Evolutionary conservation across 352 stramenopile genomes (phyloP).

Genomic region (Pythium aquatile): DNA sequence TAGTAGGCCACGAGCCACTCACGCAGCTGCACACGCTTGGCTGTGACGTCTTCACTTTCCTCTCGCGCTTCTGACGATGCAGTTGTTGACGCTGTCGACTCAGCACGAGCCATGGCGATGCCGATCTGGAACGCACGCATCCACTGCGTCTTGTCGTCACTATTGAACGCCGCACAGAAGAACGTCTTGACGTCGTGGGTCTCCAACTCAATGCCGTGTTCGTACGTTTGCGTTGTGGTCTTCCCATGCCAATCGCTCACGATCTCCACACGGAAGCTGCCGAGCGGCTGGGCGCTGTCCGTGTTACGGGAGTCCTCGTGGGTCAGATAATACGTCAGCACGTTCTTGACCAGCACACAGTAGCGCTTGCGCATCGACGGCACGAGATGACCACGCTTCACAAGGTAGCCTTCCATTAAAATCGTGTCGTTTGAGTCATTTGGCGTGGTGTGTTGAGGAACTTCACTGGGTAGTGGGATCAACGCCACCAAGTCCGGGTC

Average conservation of each 20-base stretch:
- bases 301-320: slow-evolving; percentile 63
- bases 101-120: slow-evolving; percentile 33
- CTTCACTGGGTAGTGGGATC: slow-evolving; percentile 7
- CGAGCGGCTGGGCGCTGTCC: slow-evolving; percentile 22
- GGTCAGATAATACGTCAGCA: slow-evolving; percentile 64
- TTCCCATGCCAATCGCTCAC: slow-evolving; percentile 74
- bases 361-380: slow-evolving; percentile 79
- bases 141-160: slow-evolving; percentile 62
- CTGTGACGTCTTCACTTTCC: slow-evolving; percentile 11
- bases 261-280: slow-evolving; percentile 45
- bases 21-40: slow-evolving; percentile 23
- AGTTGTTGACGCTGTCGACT: slow-evolving; percentile 7
- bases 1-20: slow-evolving; percentile 34
- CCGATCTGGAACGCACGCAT: slow-evolving; percentile 56
- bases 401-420: slow-evolving; percentile 74
- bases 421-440: slow-evolving; percentile 16
- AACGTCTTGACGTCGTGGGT: slow-evolving; percentile 65
- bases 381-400: slow-evolving; percentile 69
- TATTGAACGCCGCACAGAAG: slow-evolving; percentile 59
- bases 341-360: slow-evolving; percentile 53
- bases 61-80: neutral
- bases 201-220: slow-evolving; percentile 68
- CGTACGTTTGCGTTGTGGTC: slow-evolving; percentile 49
- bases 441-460: neutral
- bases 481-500: slow-evolving; percentile 31